Evolutionary conservation across 2,329 filamentous ascomycete genomes (phyloP).

Genomic region (Penicillium polonicum): DNA sequence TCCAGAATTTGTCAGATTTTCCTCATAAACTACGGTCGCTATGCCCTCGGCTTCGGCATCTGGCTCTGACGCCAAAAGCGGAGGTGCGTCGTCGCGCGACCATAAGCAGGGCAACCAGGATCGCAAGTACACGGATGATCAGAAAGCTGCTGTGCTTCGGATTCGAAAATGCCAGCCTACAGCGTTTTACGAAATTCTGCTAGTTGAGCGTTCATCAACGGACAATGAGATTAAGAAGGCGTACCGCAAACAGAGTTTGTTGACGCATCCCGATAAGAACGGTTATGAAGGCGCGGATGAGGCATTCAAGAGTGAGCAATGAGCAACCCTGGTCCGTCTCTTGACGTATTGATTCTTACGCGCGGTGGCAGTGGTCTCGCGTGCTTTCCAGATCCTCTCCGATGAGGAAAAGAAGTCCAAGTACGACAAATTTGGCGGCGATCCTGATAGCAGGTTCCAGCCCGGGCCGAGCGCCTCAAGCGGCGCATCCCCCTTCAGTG

Average conservation of each 20-base stretch:
- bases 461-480: conserved; percentile 45
- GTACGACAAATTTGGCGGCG: conserved; percentile 85
- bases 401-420: conserved; percentile 90
- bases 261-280: conserved; percentile 99
- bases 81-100: conserved; percentile 40
- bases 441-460: conserved; percentile 85
- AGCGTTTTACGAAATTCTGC: conserved; percentile 93
- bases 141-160: conserved; percentile 85
- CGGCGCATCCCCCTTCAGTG: conserved; percentile 45
- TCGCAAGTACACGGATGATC: conserved; percentile 75
- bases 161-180: conserved; percentile 81
- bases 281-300: conserved; percentile 93
- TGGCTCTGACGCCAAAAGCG: conserved; percentile 46
- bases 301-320: conserved; percentile 79
- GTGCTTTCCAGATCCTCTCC: conserved; percentile 88
- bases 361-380: conserved; percentile 67
- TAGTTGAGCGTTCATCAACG: conserved; percentile 64
- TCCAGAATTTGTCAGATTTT: neutral
- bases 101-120: conserved; percentile 54
- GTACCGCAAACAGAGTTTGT: conserved; percentile 86
- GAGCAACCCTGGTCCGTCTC: neutral
- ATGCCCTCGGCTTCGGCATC: conserved; percentile 49
- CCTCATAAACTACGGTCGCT: conserved; percentile 2
- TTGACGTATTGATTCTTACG: conserved; percentile 4
- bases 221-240: conserved; percentile 96